Percentiles rank a stretch among this genome's conserved stretches.
These are phyloP conservation scores for Boletus speciosus DNA, from an alignment of 768 basidiomycete species.

Conservation along the genomic window DNA sequence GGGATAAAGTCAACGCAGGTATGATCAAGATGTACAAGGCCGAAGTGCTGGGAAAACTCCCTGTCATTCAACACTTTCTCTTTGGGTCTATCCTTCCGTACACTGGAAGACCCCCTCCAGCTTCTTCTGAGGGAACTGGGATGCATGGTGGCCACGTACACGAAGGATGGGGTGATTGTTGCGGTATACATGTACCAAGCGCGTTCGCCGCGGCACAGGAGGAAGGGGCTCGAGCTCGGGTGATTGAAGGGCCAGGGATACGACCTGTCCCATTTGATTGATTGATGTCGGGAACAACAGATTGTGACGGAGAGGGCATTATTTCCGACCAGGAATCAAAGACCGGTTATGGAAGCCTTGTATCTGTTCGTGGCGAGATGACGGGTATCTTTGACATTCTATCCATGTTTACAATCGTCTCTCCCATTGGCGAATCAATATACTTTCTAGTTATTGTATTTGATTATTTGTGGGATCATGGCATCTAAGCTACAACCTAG, in stretches of 20 bases:
- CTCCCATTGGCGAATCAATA: neutral
- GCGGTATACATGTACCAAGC: constrained; percentile 84
- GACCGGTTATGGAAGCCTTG: too few species aligned
- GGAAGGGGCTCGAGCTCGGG: constrained; percentile 33
- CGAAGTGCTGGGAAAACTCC: constrained; percentile 92
- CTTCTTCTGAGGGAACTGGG: constrained; percentile 19
- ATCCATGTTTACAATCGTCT: neutral
- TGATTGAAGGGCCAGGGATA: constrained; percentile 59
- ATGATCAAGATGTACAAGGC: constrained; percentile 99
- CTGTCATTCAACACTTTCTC: constrained; percentile 93
- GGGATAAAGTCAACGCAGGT: constrained; percentile 94
- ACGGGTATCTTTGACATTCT: neutral
- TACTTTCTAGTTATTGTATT: neutral
- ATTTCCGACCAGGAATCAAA: too few species aligned
- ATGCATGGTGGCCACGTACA: constrained; percentile 30
- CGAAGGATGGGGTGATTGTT: constrained; percentile 84
- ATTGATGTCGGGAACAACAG: constrained; percentile 36
- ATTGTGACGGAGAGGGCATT: neutral
- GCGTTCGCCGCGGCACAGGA: constrained; percentile 71
- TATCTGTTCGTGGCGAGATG: neutral
- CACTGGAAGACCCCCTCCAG: constrained; percentile 52
- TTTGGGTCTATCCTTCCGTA: constrained; percentile 81
- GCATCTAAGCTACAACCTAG: too few species aligned
- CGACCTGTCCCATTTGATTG: constrained; percentile 81
- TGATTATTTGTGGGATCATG: neutral